Evolutionary conservation across 805 yeast genomes (phyloP).

Genomic region (Ogataea kodamae): DNA sequence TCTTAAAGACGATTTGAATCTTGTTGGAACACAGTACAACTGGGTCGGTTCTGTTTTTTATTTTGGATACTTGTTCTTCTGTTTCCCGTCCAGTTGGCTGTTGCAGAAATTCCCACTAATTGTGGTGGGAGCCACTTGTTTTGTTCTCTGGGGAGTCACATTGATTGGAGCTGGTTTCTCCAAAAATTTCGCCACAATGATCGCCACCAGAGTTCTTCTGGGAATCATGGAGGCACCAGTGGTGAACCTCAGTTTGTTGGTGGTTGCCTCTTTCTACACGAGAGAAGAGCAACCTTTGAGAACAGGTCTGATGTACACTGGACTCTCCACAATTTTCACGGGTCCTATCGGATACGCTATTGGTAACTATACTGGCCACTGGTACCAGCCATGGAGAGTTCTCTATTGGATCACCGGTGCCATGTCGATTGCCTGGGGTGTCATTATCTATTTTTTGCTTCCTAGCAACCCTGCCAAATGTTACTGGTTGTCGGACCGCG

Average conservation of each 20-base stretch:
- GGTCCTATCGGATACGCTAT: slow-evolving; percentile 49
- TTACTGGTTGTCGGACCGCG: slow-evolving; percentile 46
- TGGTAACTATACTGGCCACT: slow-evolving; percentile 36
- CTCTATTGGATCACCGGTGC: slow-evolving; percentile 58
- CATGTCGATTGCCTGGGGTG: slow-evolving; percentile 51
- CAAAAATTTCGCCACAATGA: slow-evolving; percentile 41
- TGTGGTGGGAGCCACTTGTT: slow-evolving; percentile 31
- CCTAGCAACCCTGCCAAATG: slow-evolving; percentile 54
- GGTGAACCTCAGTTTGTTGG: slow-evolving; percentile 51
- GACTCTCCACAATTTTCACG: slow-evolving; percentile 45
- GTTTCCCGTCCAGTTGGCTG: slow-evolving; percentile 37
- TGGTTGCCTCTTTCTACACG: slow-evolving; percentile 56
- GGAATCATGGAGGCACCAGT: slow-evolving; percentile 53
- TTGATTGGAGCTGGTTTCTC: slow-evolving; percentile 43
- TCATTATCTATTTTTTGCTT: slow-evolving; percentile 36
- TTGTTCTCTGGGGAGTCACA: slow-evolving; percentile 36
- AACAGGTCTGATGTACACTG: slow-evolving; percentile 41
- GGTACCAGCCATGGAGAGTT: slow-evolving; percentile 55
- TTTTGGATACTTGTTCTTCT: slow-evolving; percentile 34
- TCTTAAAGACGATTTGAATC: slow-evolving; percentile 35
- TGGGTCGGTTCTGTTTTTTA: slow-evolving; percentile 36
- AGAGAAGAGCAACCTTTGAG: slow-evolving; percentile 42
- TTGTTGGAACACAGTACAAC: slow-evolving; percentile 33
- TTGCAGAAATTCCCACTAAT: slow-evolving; percentile 36
- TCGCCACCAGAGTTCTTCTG: slow-evolving; percentile 43